phyloP scores from a whole-genome alignment of 2,329 filamentous ascomycete genomes.

The Phialemonium atrogriseum region DNA sequence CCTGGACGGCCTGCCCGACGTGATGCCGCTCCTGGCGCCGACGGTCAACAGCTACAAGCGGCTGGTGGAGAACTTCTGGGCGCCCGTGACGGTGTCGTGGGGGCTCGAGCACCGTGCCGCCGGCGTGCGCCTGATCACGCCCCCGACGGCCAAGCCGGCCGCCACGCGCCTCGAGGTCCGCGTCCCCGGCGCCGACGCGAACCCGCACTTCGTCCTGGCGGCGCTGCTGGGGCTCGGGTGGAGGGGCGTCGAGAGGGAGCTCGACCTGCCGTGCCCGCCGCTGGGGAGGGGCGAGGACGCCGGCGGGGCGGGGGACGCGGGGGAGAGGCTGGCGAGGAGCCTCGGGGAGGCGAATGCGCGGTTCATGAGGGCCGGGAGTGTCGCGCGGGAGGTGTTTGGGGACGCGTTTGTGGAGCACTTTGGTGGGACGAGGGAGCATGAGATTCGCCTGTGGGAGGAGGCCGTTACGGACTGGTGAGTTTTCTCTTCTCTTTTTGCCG shows the following conservation, averaged over 20 bases:
- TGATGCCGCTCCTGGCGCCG: conserved; percentile 92
- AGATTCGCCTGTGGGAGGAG: conserved; percentile 85
- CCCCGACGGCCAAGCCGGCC: conserved; percentile 74
- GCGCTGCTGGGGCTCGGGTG: conserved; percentile 83
- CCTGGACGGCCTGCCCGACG: conserved; percentile 78
- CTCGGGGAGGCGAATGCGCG: conserved; percentile 74
- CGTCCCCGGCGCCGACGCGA: conserved; percentile 89
- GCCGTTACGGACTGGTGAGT: conserved; percentile 93
- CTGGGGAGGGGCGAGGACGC: conserved; percentile 79
- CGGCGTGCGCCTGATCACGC: conserved; percentile 80
- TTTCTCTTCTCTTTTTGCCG: conserved; percentile 1
- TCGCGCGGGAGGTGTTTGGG: conserved; percentile 90
- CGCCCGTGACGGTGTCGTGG: conserved; percentile 95
- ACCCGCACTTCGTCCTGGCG: conserved; percentile 78
- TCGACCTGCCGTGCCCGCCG: conserved; percentile 73
- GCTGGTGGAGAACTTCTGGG: conserved; percentile 98
- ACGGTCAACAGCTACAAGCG: conserved; percentile 98
- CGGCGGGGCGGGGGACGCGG: conserved; percentile 61
- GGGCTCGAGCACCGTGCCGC: conserved; percentile 91
- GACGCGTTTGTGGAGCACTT: conserved; percentile 96
- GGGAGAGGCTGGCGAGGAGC: conserved; percentile 72
- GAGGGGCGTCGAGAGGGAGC: conserved; percentile 86
- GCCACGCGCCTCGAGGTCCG: conserved; percentile 90
- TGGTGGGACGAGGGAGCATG: conserved; percentile 85
- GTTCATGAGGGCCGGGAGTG: conserved; percentile 70